phyloP scores from a whole-genome alignment of 805 yeast species.

The Suhomyces sp. region DNA sequence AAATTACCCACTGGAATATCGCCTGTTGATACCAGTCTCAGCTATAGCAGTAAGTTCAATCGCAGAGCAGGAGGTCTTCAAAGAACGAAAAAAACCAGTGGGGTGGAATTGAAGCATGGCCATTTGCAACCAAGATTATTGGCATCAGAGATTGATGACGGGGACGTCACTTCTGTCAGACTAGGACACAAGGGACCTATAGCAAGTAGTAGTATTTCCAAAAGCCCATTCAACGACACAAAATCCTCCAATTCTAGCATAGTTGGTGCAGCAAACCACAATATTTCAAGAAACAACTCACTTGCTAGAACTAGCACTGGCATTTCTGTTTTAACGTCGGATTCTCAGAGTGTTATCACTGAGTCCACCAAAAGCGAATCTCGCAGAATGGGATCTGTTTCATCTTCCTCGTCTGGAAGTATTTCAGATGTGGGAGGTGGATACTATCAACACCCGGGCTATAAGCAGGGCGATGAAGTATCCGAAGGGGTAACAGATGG shows the following conservation, averaged over 20 bases:
- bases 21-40: constrained; percentile 34
- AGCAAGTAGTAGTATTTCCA: constrained; percentile 4
- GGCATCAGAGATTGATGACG: constrained; percentile 75
- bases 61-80: constrained; percentile 21
- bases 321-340: constrained; percentile 19
- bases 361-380: constrained; percentile 13
- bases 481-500: constrained; percentile 13
- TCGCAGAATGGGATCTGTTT: constrained; percentile 20
- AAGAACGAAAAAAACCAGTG: constrained; percentile 34
- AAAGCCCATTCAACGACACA: constrained; percentile 4
- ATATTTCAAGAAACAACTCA: constrained; percentile 27
- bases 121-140: constrained; percentile 62
- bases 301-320: constrained; percentile 33
- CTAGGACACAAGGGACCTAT: constrained; percentile 6
- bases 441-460: constrained; percentile 44
- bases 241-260: constrained; percentile 16
- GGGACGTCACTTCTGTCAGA: constrained; percentile 31
- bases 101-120: constrained; percentile 61
- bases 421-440: constrained; percentile 27
- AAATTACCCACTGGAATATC: constrained; percentile 56
- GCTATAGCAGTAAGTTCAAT: constrained; percentile 23
- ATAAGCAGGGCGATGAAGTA: constrained; percentile 27
- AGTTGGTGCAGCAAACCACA: constrained; percentile 11
- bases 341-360: constrained; percentile 20
- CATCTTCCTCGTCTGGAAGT: constrained; percentile 31